These are phyloP conservation scores for Biscogniauxia mediterranea DNA, from an alignment of 2,329 filamentous ascomycete genomes.

Conservation along the genomic window DNA sequence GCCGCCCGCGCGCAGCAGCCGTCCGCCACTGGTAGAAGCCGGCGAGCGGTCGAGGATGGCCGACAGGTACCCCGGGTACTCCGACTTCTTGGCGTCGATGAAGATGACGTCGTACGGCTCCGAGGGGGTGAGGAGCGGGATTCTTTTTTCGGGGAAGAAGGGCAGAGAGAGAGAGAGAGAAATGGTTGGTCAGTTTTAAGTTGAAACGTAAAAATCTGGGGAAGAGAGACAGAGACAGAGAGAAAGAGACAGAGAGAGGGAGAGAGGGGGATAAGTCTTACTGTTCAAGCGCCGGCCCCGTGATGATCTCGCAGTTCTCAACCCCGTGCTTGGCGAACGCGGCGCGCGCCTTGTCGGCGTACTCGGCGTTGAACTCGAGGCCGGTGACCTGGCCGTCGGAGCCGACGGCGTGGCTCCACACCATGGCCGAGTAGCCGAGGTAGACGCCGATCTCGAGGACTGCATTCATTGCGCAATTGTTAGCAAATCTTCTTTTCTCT, in stretches of 20 bases:
- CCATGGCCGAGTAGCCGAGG: constrained; percentile 47
- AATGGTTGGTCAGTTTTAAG: too few species aligned
- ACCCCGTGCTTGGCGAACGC: constrained; percentile 40
- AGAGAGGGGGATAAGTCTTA: constrained; percentile 31
- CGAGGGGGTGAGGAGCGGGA: constrained; percentile 29
- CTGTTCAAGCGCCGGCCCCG: constrained; percentile 48
- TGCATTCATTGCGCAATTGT: constrained; percentile 15
- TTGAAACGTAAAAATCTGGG: not conserved
- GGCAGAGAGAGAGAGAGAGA: constrained; percentile 1
- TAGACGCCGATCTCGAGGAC: constrained; percentile 51
- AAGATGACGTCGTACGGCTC: constrained; percentile 54
- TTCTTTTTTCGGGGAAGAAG: constrained; percentile 17
- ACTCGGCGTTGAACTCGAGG: constrained; percentile 46
- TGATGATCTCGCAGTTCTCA: constrained; percentile 45
- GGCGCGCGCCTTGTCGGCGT: constrained; percentile 40
- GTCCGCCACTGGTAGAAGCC: constrained; percentile 13
- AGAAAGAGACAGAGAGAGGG: not conserved
- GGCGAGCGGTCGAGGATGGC: constrained; percentile 43
- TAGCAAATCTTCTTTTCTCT: too few species aligned
- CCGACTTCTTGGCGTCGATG: constrained; percentile 52
- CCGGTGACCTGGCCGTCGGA: constrained; percentile 41
- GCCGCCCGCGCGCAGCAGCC: constrained; percentile 48
- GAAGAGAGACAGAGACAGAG: constrained; percentile 6
- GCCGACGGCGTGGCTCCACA: constrained; percentile 48
- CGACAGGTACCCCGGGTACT: constrained; percentile 48